Evolutionary conservation across 2,329 filamentous ascomycete genomes (phyloP), one percentile per base, ranked within the genome.

Genomic region (Colletotrichum karsti): DNA sequence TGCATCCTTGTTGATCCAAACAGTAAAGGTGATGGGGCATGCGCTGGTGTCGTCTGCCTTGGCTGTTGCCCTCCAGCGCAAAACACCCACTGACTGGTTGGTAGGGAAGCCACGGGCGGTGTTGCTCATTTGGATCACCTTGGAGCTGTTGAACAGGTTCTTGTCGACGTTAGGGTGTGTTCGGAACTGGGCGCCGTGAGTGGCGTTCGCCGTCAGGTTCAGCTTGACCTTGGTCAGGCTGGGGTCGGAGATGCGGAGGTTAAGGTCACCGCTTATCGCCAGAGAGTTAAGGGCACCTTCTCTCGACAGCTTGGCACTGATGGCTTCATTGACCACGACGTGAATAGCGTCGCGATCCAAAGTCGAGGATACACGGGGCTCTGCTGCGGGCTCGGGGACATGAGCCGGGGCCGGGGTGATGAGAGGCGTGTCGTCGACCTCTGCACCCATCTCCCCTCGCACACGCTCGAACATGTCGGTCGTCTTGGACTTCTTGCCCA

Each of bases 401-500:
- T 84, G 76, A 78, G 82, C 70, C 74, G 83, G 77, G 48, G 87
- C 81, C 39, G 86, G 85, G 33, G 89, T 84, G 18, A 95, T 90
- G 26, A 97, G 86, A 39, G 94, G 94, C 46, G 83, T 81, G 61
- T 94, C 91, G 77, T 97, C 94, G 39, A 90, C 90, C 76, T 97
- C 94, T 39, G 91, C 88, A n/a, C 94, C 95, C 77, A 98, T 87
- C 72, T 98, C 95, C 67, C 93, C 93, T 72, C 94, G 92, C 35
- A 99, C 95, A 75, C 95, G 93, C 81, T 98, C 95, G 78, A 97
- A 98, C 87, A 98, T 97, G 79, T 97, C 95, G 30, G 93, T 97
- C 22, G 93, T 95, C 85, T 98, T 98, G 69, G 93, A 97, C 84
- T 99, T 99, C 86, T 98, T 98, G 81, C 96, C 96, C 64, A 99